Base-by-base conservation (phyloP, 2,329 filamentous ascomycete species). In the Verticillium isaacii region DNA sequence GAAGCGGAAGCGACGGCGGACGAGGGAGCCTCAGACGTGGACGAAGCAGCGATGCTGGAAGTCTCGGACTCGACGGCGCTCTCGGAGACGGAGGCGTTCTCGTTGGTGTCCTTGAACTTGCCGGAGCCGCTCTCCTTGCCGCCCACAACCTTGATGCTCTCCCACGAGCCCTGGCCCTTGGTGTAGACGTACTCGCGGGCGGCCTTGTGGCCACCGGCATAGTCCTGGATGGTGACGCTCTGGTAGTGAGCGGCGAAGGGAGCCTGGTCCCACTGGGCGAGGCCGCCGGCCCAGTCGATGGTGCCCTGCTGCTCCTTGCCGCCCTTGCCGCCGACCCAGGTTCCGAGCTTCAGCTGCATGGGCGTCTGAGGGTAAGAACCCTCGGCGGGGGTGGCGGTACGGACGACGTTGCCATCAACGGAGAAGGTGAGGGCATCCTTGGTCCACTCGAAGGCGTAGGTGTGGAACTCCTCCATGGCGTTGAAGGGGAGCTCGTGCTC, bases 401-500 rank as follows among this genome's bases (percentile, higher is more conserved):
- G 82, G 29, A 81, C 71, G 29, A 75, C 68, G 5, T 66, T 67
- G 62, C 78, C 79, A 68, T 87, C 80, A 61, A 91, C 82, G 69
- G 82, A 79, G 82, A 87, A 91, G 62, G 80, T 76, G 63, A 89
- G 77, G 37, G 75, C 71, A 8, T 84, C 80, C 32, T 80, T 71
- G 25, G 84, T 88, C 89, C 89, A 91, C 75, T 89, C 84, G 59
- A 91, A 74, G 17, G 82, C 82, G 77, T 91, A 91, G 61, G 83
- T 89, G 77, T 90, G 87, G 68, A 79, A 82, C 32, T 68, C 68
- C 58, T 72, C 61, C 56, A 78, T 74, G 11, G 71, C 66, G 59
- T 77, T 74, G 59, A 73, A 73, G 55, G 67, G 60, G 56, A 87
- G 75, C 32, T 74, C 68, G 70, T 83, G 78, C 50, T 75, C 82